Percentiles rank a stretch among this genome's conserved stretches.
Conservation (phyloP, 768 basidiomycete genomes). For the Coprinellus aureogranulatus region DNA sequence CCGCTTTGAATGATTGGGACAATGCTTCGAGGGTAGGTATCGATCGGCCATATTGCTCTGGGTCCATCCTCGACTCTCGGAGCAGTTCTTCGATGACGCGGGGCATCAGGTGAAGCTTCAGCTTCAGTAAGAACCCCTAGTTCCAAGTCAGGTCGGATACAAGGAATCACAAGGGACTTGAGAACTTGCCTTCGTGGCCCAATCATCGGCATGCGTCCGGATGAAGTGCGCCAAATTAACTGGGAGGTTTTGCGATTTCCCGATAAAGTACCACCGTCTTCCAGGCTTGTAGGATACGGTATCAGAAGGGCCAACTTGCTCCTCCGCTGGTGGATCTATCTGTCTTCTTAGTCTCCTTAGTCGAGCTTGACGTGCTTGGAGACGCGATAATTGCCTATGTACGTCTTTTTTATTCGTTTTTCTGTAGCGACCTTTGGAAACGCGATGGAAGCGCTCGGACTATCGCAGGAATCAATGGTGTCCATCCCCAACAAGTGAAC, state of each 20-base stretch:
- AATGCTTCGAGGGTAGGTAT: background rate
- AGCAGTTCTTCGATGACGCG: background rate
- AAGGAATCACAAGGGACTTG: background rate
- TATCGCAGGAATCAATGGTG: no score
- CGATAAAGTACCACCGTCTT: background rate
- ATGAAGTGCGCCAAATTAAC: background rate
- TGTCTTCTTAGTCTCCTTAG: background rate
- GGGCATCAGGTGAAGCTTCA: background rate
- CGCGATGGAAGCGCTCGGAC: background rate
- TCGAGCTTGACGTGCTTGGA: background rate
- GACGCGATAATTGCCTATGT: background rate
- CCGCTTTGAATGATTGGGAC: no score
- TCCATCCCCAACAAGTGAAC: no score
- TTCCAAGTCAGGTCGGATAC: no score
- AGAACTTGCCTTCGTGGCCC: background rate
- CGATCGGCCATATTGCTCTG: background rate
- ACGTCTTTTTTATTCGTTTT: conserved; percentile 1
- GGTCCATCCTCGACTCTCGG: background rate
- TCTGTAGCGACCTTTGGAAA: background rate
- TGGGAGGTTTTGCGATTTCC: background rate
- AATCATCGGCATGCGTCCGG: background rate
- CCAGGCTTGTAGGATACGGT: no score
- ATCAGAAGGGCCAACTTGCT: no score
- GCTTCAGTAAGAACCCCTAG: background rate
- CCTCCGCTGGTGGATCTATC: background rate